Conservation (phyloP, 805 yeast genomes). For the Metschnikowia similis region DNA sequence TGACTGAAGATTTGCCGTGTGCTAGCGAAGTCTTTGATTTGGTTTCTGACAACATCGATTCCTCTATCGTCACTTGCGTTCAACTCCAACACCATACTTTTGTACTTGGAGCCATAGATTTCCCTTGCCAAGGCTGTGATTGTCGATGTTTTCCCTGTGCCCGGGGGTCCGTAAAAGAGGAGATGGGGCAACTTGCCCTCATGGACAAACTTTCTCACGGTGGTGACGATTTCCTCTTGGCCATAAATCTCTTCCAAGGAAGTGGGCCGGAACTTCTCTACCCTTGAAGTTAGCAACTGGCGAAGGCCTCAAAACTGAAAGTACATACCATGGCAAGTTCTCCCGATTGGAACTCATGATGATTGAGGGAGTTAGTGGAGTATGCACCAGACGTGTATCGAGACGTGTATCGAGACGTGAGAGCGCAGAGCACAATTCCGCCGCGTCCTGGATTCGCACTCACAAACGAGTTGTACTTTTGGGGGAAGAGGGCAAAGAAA, state of each 20-base stretch:
- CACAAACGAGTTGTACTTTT: not conserved
- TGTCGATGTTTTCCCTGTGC: conserved; percentile 90
- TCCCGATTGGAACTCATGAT: conserved; percentile 6
- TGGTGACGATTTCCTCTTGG: conserved; percentile 78
- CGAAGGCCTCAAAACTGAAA: no score
- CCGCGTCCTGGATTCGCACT: conserved; percentile 3
- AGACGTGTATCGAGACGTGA: conserved; percentile 1
- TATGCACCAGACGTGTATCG: not conserved
- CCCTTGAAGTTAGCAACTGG: conserved; percentile 44
- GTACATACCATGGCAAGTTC: conserved; percentile 20
- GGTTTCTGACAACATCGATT: conserved; percentile 95
- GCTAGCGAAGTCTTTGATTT: conserved; percentile 92
- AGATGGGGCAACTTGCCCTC: conserved; percentile 87
- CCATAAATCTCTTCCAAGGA: conserved; percentile 86
- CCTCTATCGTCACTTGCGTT: conserved; percentile 98
- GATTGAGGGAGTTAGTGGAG: not conserved
- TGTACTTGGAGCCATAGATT: conserved; percentile 74
- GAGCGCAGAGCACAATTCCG: not conserved
- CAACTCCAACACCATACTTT: conserved; percentile 87
- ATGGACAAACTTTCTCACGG: conserved; percentile 78
- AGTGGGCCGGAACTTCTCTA: conserved; percentile 91
- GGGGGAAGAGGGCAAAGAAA: not conserved
- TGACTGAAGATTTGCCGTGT: conserved; percentile 87
- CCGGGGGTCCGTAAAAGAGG: conserved; percentile 93
- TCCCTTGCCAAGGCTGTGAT: conserved; percentile 84